These are phyloP conservation scores for Ophiostoma sp. DNA, from an alignment of 2,329 filamentous ascomycete species.

Conservation along the genomic window DNA sequence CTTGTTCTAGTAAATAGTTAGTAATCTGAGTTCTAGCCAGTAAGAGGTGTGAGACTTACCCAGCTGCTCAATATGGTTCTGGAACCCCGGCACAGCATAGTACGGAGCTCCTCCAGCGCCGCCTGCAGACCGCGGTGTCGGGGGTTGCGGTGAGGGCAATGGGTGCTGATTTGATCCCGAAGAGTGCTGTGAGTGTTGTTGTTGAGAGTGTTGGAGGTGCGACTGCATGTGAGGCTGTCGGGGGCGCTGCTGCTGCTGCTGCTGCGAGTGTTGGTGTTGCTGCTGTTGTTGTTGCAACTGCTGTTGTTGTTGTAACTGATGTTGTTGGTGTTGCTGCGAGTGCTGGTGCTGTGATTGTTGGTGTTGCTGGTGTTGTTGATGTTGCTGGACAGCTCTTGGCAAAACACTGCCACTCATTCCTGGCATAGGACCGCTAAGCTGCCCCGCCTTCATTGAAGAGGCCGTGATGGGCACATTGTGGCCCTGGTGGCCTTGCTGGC, in stretches of 20 bases:
- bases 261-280: constrained; percentile 27
- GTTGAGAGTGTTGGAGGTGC: constrained; percentile 35
- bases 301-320: constrained; percentile 26
- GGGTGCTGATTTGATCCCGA: constrained; percentile 32
- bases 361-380: constrained; percentile 27
- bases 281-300: constrained; percentile 37
- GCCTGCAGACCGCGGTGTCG: constrained; percentile 32
- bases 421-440: constrained; percentile 28
- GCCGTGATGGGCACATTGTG: constrained; percentile 17
- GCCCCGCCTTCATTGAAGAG: constrained; percentile 37
- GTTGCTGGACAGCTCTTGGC: constrained; percentile 29
- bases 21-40: constrained; percentile 12
- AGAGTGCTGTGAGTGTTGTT: constrained; percentile 35
- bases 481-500: constrained; percentile 26
- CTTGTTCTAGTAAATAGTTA: constrained; percentile 64
- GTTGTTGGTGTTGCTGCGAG: constrained; percentile 27
- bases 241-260: constrained; percentile 19
- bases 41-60: constrained; percentile 58
- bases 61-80: constrained; percentile 91
- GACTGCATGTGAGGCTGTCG: constrained; percentile 19
- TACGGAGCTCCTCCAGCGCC: constrained; percentile 47
- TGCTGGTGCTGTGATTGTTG: constrained; percentile 37
- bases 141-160: constrained; percentile 25
- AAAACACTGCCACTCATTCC: constrained; percentile 25
- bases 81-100: constrained; percentile 77